phyloP scores from a whole-genome alignment of 768 basidiomycete species.

The Mycena chlorophos region DNA sequence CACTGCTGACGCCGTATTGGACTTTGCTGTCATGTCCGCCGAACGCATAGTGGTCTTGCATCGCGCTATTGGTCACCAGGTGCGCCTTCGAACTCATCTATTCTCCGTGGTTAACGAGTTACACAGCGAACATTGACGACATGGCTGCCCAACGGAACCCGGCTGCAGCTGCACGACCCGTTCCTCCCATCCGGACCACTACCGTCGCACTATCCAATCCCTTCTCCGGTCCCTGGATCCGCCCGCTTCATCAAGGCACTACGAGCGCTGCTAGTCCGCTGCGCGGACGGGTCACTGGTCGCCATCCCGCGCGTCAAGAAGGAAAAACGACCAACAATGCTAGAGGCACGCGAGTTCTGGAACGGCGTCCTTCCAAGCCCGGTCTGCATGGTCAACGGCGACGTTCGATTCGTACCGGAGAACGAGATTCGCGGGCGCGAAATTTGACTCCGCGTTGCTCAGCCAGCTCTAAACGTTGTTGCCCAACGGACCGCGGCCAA shows the following conservation, averaged over 20 bases:
- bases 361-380: constrained; percentile 50
- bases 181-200: constrained; percentile 17
- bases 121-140: constrained; percentile 36
- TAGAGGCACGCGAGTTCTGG: constrained; percentile 74
- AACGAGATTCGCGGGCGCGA: neutral
- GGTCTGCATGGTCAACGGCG: constrained; percentile 8
- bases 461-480: no score
- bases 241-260: constrained; percentile 43
- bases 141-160: constrained; percentile 33
- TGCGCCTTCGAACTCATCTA: constrained; percentile 23
- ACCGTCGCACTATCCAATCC: constrained; percentile 5
- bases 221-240: constrained; percentile 34
- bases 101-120: neutral
- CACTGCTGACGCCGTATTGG: constrained; percentile 48
- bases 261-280: constrained; percentile 51
- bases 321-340: constrained; percentile 49
- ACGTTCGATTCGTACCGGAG: constrained; percentile 7
- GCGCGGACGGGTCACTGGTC: constrained; percentile 53
- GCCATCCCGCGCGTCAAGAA: constrained; percentile 59
- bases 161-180: constrained; percentile 43
- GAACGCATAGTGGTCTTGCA: constrained; percentile 52
- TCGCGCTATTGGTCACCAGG: constrained; percentile 72
- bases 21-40: constrained; percentile 61
- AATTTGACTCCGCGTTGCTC: no score
- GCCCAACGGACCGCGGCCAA: no score